phyloP scores from a whole-genome alignment of 108 stramenopile species.

The Hondaea fermentalgiana region DNA sequence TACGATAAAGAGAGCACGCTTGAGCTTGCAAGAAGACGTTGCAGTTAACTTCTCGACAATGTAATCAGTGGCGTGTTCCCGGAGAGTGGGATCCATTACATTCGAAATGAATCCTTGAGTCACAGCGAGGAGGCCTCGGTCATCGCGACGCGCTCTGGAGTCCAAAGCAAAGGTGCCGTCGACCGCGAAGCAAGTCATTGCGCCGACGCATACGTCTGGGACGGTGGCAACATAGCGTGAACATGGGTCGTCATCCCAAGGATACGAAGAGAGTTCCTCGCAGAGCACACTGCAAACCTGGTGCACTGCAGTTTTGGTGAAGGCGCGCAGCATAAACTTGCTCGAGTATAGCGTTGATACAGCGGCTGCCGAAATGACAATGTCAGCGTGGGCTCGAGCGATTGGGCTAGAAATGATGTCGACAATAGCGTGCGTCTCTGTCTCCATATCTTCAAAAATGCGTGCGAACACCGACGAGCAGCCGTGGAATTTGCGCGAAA shows the following conservation, averaged over 20 bases:
- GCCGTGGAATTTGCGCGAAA: not conserved
- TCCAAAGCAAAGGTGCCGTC: not conserved
- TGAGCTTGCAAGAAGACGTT: not conserved
- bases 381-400: not conserved
- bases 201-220: not conserved
- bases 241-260: not conserved
- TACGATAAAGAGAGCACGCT: not conserved
- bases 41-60: not conserved
- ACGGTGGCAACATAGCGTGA: not conserved
- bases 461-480: not conserved
- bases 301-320: not conserved
- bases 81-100: not conserved
- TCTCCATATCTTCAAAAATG: not conserved
- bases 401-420: not conserved
- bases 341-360: not conserved
- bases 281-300: not conserved
- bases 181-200: not conserved
- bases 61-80: not conserved
- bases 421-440: not conserved
- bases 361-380: not conserved
- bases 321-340: not conserved
- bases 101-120: not conserved
- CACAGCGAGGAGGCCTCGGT: not conserved
- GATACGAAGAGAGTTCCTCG: not conserved
- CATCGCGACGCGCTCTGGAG: not conserved